Evolutionary conservation across 192 early-diverging fungal species (phyloP).

Genomic region (Backusella parvicylindrica): DNA sequence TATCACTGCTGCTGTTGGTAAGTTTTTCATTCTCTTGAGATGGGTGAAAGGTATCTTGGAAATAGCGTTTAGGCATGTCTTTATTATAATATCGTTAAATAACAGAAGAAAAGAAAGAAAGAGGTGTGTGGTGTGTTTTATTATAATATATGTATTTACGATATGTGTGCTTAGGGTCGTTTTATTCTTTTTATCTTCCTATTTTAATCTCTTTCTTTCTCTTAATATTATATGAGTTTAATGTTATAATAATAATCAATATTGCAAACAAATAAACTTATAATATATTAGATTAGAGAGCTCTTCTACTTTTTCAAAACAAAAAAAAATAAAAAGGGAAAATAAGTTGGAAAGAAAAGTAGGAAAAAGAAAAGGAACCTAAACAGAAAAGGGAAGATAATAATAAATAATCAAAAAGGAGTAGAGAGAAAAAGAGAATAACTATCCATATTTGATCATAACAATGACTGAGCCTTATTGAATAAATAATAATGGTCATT

Average conservation of each 20-base stretch:
- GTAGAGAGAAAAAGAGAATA: not conserved
- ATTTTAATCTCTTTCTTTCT: not conserved
- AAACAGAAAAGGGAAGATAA: not conserved
- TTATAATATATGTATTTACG: too few species aligned
- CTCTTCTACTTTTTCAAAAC: not conserved
- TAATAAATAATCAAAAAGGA: not conserved
- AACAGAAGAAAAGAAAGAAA: not conserved
- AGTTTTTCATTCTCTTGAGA: not conserved
- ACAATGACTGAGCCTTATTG: not conserved
- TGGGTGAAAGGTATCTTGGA: not conserved
- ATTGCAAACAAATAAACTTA: not conserved
- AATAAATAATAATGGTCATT: not conserved
- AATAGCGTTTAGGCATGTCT: not conserved
- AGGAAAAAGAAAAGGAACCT: not conserved
- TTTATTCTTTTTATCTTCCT: not conserved
- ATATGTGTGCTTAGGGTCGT: not conserved
- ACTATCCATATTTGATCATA: not conserved
- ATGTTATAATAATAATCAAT: not conserved
- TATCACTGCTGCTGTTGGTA: not conserved
- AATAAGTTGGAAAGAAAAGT: not conserved
- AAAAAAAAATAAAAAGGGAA: not conserved
- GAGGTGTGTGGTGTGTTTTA: not conserved
- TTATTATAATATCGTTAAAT: not conserved
- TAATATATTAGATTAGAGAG: not conserved
- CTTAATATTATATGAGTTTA: not conserved